These are phyloP conservation scores for Mucor racemosus DNA, from an alignment of 371 early-diverging fungal genomes.

Conservation along the genomic window DNA sequence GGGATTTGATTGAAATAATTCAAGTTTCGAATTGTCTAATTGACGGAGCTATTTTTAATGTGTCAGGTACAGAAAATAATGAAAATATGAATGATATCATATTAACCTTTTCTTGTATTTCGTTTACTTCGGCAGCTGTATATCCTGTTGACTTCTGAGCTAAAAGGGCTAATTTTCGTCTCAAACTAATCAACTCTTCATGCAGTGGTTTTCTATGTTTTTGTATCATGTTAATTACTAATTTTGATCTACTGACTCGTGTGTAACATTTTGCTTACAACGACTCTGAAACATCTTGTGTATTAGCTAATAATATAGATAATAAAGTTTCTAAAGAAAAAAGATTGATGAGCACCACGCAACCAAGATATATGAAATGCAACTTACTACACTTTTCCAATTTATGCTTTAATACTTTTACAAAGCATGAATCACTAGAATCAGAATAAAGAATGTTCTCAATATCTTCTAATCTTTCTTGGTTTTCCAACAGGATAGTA, in stretches of 20 bases:
- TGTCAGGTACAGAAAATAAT: not conserved
- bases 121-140: constrained; percentile 50
- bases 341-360: not conserved
- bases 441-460: constrained; percentile 62
- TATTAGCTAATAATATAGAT: constrained; percentile 28
- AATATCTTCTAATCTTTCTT: constrained; percentile 63
- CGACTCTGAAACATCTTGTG: constrained; percentile 52
- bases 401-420: constrained; percentile 63
- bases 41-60: constrained; percentile 51
- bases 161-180: constrained; percentile 60
- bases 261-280: constrained; percentile 29
- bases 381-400: constrained; percentile 58
- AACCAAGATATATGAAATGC: not conserved
- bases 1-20: constrained; percentile 58
- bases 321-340: constrained; percentile 8
- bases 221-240: not conserved
- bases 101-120: constrained; percentile 62
- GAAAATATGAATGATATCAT: not conserved
- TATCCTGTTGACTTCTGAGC: constrained; percentile 54
- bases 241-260: too few relatives aligned
- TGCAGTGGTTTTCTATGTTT: constrained; percentile 63
- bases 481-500: constrained; percentile 66
- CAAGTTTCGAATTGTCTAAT: constrained; percentile 70
- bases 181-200: constrained; percentile 65
- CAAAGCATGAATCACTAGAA: constrained; percentile 48